Conservation (phyloP, 306 rosid species). For the Echinosophora koreensis region DNA sequence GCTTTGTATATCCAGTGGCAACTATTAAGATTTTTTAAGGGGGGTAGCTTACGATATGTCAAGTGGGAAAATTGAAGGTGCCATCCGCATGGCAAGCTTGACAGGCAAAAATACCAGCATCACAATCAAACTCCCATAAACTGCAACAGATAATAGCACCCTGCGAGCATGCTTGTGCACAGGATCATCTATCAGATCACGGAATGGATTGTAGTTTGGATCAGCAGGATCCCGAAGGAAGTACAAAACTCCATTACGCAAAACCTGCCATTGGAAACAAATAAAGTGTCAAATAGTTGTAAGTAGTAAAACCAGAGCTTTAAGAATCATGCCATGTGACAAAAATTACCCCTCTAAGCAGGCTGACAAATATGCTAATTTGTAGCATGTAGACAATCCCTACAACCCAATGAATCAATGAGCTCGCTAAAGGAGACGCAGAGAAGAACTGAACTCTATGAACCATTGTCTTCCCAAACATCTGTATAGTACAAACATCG, state of each 20-base stretch:
- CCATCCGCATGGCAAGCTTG: conserved; percentile 95
- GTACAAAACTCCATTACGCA: conserved; percentile 96
- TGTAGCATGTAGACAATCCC: conserved; percentile 98
- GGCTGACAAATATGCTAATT: conserved; percentile 98
- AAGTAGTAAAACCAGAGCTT: conserved; percentile 18
- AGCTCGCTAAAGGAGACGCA: conserved; percentile 94
- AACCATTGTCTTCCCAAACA: conserved; percentile 97
- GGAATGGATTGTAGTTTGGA: conserved; percentile 98
- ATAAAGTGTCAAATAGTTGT: conserved; percentile 1
- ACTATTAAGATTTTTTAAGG: conserved; percentile 29
- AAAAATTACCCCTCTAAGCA: conserved; percentile 94
- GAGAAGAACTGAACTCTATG: conserved; percentile 97
- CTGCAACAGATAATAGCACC: conserved; percentile 93
- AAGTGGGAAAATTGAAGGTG: conserved; percentile 91
- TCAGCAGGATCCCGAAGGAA: conserved; percentile 99
- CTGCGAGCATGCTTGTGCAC: conserved; percentile 99
- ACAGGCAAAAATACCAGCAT: conserved; percentile 98
- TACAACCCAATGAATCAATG: conserved; percentile 98
- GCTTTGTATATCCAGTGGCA: conserved; percentile 6
- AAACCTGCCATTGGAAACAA: conserved; percentile 69
- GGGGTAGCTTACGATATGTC: conserved; percentile 83
- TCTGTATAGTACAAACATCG: conserved; percentile 93
- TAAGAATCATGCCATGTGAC: conserved; percentile 27
- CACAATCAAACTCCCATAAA: conserved; percentile 97
- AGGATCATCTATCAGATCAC: conserved; percentile 97